phyloP scores from a whole-genome alignment of 768 basidiomycete species.

The Coprinopsis sp. region DNA sequence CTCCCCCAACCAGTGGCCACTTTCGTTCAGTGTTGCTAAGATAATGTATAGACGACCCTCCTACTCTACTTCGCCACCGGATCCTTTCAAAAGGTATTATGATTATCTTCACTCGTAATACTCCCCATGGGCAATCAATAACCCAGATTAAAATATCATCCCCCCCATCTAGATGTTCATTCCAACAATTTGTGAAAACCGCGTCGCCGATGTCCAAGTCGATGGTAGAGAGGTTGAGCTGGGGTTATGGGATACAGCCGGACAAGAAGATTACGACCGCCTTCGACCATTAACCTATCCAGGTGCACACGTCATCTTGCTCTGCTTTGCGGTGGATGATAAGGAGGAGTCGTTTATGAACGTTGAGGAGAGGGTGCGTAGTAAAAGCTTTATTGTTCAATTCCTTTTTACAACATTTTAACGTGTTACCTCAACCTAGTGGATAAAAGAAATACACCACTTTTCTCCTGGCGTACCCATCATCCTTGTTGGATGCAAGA shows the following conservation, averaged over 20 bases:
- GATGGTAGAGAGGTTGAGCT: constrained; percentile 98
- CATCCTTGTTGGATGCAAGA: neutral
- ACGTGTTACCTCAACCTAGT: no score
- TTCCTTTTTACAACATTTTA: neutral
- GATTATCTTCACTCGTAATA: no score
- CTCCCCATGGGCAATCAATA: no score
- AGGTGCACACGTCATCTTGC: constrained; percentile 99
- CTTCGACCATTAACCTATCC: constrained; percentile 97
- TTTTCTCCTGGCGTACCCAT: neutral
- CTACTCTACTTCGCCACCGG: no score
- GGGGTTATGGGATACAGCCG: constrained; percentile 99
- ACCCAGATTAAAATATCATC: no score
- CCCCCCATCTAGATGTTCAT: constrained; percentile 97
- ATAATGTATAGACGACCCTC: no score
- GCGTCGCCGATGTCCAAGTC: constrained; percentile 97
- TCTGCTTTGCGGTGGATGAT: constrained; percentile 99
- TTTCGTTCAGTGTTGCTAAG: no score
- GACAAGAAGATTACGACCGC: constrained; percentile 93
- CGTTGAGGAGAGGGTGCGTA: constrained; percentile 98
- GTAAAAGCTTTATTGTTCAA: neutral
- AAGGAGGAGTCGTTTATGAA: constrained; percentile 97
- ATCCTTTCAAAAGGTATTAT: no score
- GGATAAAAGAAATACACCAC: no score
- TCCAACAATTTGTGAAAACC: constrained; percentile 99
- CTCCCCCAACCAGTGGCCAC: no score